These are phyloP conservation scores for Pseudogymnoascus sp. DNA, from an alignment of 2,329 filamentous ascomycete species.

Conservation along the genomic window DNA sequence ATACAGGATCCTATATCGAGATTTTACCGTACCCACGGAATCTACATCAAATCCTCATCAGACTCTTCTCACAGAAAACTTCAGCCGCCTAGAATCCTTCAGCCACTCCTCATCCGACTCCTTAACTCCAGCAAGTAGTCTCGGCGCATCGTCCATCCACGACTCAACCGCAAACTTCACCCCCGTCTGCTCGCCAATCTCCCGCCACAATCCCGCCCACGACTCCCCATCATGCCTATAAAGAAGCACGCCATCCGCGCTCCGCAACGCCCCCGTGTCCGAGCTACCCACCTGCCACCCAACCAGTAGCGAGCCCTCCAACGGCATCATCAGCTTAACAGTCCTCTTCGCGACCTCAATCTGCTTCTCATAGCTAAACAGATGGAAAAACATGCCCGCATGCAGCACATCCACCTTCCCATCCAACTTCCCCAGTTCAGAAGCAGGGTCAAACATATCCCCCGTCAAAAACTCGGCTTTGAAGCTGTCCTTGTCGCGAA, in stretches of 20 bases:
- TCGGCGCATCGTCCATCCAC: background rate
- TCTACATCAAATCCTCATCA: background rate
- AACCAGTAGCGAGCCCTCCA: constrained; percentile 28
- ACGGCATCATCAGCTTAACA: constrained; percentile 17
- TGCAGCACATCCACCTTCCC: constrained; percentile 34
- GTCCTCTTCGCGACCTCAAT: constrained; percentile 26
- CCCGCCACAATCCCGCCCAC: background rate
- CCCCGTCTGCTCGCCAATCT: background rate
- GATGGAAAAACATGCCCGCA: constrained; percentile 35
- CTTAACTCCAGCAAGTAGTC: background rate
- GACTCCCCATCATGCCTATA: background rate
- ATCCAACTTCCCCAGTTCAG: constrained; percentile 27
- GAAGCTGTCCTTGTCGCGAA: constrained; percentile 28
- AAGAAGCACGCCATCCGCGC: background rate
- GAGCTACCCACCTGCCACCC: constrained; percentile 30
- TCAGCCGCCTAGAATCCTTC: background rate
- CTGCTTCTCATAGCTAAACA: constrained; percentile 34
- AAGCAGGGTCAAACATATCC: constrained; percentile 26
- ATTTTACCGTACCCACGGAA: background rate
- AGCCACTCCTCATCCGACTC: background rate
- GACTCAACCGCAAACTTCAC: background rate
- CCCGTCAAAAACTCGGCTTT: constrained; percentile 27
- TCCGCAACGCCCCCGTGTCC: background rate
- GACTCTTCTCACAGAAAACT: background rate
- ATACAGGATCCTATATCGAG: background rate